Evolutionary conservation across 768 basidiomycete genomes (phyloP).

Genomic region (Tylopilus subfusipes): DNA sequence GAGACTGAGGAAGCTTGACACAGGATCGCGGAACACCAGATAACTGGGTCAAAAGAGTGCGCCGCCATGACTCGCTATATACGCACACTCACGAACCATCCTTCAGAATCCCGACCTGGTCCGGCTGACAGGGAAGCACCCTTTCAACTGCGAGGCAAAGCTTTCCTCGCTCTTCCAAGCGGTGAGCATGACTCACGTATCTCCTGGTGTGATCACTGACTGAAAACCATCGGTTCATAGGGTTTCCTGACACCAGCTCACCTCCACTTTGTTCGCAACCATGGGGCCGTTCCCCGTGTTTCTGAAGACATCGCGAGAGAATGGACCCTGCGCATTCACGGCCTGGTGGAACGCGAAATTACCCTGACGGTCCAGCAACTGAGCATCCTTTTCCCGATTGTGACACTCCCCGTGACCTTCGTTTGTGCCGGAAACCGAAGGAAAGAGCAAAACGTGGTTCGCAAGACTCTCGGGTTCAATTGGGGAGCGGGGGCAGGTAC

Average conservation of each 20-base stretch:
- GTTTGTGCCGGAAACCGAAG: constrained; percentile 64
- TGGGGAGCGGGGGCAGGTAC: constrained; percentile 50
- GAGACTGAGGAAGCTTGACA: background rate
- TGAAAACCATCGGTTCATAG: constrained; percentile 7
- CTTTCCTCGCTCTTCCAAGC: constrained; percentile 42
- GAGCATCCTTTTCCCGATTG: constrained; percentile 42
- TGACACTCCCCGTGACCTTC: constrained; percentile 58
- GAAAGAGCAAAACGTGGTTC: constrained; percentile 63
- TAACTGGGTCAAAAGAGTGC: constrained; percentile 38
- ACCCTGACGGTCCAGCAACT: constrained; percentile 46
- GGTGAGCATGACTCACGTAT: constrained; percentile 18
- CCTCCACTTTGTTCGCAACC: constrained; percentile 60
- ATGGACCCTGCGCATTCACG: constrained; percentile 45
- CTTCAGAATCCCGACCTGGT: constrained; percentile 37
- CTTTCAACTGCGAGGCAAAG: constrained; percentile 55
- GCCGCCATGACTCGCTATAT: background rate
- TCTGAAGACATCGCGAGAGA: constrained; percentile 31
- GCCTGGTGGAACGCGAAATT: constrained; percentile 36
- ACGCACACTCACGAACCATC: background rate
- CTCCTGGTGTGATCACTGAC: background rate
- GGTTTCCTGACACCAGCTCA: constrained; percentile 56
- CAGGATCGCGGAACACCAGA: constrained; percentile 39
- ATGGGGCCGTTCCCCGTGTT: constrained; percentile 54
- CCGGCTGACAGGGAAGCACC: constrained; percentile 56
- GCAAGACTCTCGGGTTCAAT: constrained; percentile 51